Base-by-base conservation (phyloP, 805 yeast genomes). In the Spathaspora passalidarum region DNA sequence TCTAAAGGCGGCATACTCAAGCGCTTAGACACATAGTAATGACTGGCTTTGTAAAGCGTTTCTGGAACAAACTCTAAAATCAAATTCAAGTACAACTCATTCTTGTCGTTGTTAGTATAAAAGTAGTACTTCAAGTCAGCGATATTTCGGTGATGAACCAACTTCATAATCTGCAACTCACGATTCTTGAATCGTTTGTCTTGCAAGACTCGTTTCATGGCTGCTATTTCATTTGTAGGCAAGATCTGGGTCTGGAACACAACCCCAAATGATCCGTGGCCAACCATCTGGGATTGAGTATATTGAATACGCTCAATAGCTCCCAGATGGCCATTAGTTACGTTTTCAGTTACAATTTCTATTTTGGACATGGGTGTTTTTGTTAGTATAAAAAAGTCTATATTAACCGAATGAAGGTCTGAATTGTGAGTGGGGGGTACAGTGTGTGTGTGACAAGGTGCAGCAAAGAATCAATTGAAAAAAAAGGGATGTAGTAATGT, bases 241-340 rank as follows among this genome's bases (percentile, higher is more conserved):
- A 79, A 60, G 34, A 94, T 73, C 48, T 80, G 82, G 5, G 96
- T 89, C 55, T 88, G 94, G 62, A 89, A 90, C n/a, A 94, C 99
- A 26, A 90, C 91, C 2, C 99, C 99, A 70, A 94, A 94, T n/a
- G 98, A 91, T 9, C 99, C 99, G 66, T 88, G 95, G n/a, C 99
- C 99, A 36, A 92, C 94, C 77, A 91, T 90, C 54, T 88, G 86
- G 35, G 88, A 80, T 57, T 85, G 89, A 14, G 91, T 85, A 68
- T 88, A 89, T 41, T 83, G 80, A 46, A 92, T 78, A 43, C 79
- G 77, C 42, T 74, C 72, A 23, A 72, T 57, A 51, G 81, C 81
- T 45, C 86, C 89, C 7, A 84, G 79, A 58, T 76, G 82, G 36
- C 92, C 91, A 56, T 85, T 85, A 55, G 78, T 79, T 48, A 83